Conservation (phyloP, 2,329 filamentous ascomycete species). For the Metarhizium anisopliae region DNA sequence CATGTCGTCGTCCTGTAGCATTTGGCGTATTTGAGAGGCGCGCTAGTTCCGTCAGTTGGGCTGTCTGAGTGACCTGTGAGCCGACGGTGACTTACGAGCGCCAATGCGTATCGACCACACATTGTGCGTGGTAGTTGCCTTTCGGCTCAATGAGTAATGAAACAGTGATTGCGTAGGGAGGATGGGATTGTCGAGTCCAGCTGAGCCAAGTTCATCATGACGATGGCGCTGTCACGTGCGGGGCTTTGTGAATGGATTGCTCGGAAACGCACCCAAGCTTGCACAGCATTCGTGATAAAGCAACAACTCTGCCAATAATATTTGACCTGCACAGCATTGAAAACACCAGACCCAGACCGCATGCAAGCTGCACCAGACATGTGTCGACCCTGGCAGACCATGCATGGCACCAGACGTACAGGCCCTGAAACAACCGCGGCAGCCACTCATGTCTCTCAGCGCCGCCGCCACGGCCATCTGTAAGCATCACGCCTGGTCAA, state of each 20-base stretch:
- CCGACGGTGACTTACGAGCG: slow-evolving; percentile 18
- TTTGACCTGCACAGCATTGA: too few species aligned
- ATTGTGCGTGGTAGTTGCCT: slow-evolving; percentile 12
- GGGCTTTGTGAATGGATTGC: neutral
- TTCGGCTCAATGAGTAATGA: too few species aligned
- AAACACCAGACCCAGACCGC: too few species aligned
- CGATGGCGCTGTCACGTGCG: neutral
- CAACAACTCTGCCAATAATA: too few species aligned
- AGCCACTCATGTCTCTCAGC: too few species aligned
- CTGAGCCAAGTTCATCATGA: neutral
- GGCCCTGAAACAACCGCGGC: too few species aligned
- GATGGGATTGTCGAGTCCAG: neutral
- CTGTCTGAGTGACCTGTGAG: neutral
- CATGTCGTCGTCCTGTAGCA: slow-evolving; percentile 68
- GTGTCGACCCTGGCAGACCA: too few species aligned
- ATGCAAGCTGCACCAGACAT: too few species aligned
- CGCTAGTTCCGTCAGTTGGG: slow-evolving; percentile 40
- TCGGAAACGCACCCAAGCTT: neutral
- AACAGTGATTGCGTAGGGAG: too few species aligned
- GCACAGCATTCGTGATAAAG: neutral
- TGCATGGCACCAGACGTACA: too few species aligned
- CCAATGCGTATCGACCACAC: slow-evolving; percentile 28
- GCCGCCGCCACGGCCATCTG: too few species aligned
- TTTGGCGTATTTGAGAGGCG: slow-evolving; percentile 64
- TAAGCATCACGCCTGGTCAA: too few species aligned